phyloP scores from a whole-genome alignment of 1,284 basidiomycete genomes.

The Termitomyces sp. region DNA sequence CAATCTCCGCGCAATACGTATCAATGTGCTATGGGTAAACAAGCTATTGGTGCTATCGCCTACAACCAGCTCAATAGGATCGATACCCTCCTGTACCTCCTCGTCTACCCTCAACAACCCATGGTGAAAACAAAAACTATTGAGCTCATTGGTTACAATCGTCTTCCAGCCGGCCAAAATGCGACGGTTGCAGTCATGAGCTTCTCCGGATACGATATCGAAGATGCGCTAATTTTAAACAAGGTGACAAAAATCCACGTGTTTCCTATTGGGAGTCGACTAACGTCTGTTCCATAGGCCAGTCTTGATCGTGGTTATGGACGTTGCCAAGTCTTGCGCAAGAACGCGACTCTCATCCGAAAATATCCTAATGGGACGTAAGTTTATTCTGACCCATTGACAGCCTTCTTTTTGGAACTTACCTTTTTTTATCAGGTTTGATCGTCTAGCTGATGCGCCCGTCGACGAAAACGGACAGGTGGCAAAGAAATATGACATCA shows the following conservation, averaged over 20 bases:
- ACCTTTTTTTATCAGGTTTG: conserved; percentile 52
- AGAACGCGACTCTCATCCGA: conserved; percentile 90
- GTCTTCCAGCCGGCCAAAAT: conserved; percentile 96
- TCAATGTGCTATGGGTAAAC: conserved; percentile 99
- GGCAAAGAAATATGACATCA: conserved; percentile 85
- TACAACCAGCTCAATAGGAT: conserved; percentile 98
- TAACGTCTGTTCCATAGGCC: conserved; percentile 45
- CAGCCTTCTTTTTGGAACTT: background rate
- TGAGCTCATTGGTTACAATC: conserved; percentile 95
- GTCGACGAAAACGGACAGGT: conserved; percentile 75
- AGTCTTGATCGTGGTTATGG: conserved; percentile 97
- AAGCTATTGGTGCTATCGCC: conserved; percentile 98
- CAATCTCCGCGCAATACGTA: conserved; percentile 99
- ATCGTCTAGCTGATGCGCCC: conserved; percentile 92
- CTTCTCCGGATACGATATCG: conserved; percentile 99
- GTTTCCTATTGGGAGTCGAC: conserved; percentile 5
- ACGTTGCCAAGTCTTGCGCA: conserved; percentile 94
- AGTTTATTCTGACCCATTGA: conserved; percentile 31
- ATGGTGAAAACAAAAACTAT: conserved; percentile 99
- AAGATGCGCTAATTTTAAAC: conserved; percentile 97
- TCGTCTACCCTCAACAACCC: conserved; percentile 98
- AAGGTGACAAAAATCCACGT: conserved; percentile 45
- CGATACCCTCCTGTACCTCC: conserved; percentile 96
- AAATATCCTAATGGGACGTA: conserved; percentile 97
- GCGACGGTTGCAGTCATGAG: conserved; percentile 99